Conservation (phyloP, 2,329 filamentous ascomycete species). For the Ascochyta koolunga region DNA sequence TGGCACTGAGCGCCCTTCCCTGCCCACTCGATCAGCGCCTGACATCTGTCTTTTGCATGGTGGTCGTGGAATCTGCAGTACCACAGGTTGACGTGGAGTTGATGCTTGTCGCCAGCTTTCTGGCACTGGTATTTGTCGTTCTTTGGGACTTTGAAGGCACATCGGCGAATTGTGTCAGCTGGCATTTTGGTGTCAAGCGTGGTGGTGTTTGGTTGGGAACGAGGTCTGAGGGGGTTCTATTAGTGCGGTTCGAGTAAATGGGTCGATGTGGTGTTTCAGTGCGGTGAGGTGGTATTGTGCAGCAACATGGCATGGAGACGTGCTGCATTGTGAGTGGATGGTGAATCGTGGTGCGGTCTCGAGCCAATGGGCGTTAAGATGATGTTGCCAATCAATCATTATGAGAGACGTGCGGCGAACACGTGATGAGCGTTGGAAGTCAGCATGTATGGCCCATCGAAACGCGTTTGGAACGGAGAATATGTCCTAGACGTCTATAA, state of each 20-base stretch:
- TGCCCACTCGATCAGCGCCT: constrained; percentile 12
- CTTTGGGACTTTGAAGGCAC: constrained; percentile 18
- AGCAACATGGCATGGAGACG: background rate
- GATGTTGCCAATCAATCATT: no score
- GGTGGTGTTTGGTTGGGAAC: no score
- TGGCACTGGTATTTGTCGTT: constrained; percentile 21
- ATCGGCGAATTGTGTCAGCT: constrained; percentile 3
- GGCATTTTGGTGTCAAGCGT: no score
- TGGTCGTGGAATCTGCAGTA: constrained; percentile 20
- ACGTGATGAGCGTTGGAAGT: no score
- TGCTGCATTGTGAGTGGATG: constrained; percentile 2
- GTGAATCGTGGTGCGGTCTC: background rate
- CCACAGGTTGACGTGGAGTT: constrained; percentile 2
- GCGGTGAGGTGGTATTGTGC: background rate
- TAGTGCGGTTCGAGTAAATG: no score
- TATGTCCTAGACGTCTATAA: constrained; percentile 20
- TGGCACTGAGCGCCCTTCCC: constrained; percentile 14
- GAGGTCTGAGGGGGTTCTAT: background rate
- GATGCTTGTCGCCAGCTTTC: constrained; percentile 9
- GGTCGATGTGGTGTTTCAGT: background rate
- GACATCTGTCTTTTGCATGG: constrained; percentile 14
- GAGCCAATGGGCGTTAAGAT: background rate
- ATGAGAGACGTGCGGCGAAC: no score
- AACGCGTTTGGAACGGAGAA: constrained; percentile 17
- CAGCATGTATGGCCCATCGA: constrained; percentile 16